Percentiles rank a stretch among this genome's conserved stretches.
phyloP scores from a whole-genome alignment of 2,329 filamentous ascomycete genomes.

The Aspergillus phoenicis region DNA sequence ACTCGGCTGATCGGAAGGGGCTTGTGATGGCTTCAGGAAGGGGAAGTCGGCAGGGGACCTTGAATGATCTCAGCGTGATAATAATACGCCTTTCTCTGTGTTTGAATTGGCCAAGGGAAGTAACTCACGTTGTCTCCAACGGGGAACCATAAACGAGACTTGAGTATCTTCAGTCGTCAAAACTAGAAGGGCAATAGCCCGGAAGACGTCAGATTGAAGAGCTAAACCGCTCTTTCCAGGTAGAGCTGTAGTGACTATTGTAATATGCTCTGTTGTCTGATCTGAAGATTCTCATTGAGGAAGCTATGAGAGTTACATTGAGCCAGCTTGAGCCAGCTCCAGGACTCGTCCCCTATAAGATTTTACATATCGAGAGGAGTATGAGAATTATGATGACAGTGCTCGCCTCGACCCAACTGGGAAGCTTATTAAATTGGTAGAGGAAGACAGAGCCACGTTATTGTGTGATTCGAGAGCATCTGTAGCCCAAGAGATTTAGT shows the following conservation, averaged over 20 bases:
- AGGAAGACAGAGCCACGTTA: too few species aligned
- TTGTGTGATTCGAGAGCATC: too few species aligned
- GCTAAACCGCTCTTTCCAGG: not conserved
- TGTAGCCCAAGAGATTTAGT: too few species aligned
- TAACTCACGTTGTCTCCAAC: not conserved
- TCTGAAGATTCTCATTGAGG: not conserved
- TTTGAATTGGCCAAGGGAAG: not conserved
- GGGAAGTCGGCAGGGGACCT: not conserved
- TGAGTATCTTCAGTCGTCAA: not conserved
- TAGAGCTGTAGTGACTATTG: not conserved
- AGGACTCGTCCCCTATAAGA: too few species aligned
- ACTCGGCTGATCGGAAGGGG: not conserved
- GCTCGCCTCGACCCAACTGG: too few species aligned
- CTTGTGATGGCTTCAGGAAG: not conserved
- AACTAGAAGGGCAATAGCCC: not conserved
- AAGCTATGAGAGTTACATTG: too few species aligned
- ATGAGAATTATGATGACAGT: too few species aligned
- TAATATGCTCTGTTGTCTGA: not conserved
- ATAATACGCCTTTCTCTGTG: not conserved
- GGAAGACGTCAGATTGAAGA: not conserved
- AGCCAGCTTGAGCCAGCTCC: too few species aligned
- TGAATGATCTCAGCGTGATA: not conserved
- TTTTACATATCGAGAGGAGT: too few species aligned
- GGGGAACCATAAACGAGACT: not conserved
- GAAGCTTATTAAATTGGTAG: too few species aligned